Percentiles rank a stretch among this genome's conserved stretches.
phyloP scores from a whole-genome alignment of 495 filamentous ascomycete species.

The Astrocystis sublimbata region DNA sequence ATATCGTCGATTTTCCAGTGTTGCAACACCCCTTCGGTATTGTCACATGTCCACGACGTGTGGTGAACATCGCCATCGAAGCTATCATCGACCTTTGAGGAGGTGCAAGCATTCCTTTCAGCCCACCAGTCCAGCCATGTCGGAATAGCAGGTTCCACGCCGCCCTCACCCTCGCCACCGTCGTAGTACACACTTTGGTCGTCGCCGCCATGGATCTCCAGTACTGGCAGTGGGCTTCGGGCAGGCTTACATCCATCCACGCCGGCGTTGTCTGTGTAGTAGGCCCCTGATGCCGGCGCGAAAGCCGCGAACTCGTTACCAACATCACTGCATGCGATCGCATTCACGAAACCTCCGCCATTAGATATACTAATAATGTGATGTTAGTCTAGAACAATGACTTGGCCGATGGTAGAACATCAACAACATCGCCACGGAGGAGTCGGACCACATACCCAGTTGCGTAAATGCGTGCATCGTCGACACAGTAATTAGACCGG shows the following conservation, averaged over 20 bases:
- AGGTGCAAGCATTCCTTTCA: slow-evolving; percentile 34
- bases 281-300: slow-evolving; percentile 39
- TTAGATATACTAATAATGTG: slow-evolving; percentile 46
- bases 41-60: slow-evolving; percentile 40
- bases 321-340: slow-evolving; percentile 52
- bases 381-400: neutral
- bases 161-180: slow-evolving; percentile 42
- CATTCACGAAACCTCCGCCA: slow-evolving; percentile 55
- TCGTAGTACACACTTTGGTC: slow-evolving; percentile 40
- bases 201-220: slow-evolving; percentile 50
- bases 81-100: slow-evolving; percentile 27
- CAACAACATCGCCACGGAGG: neutral
- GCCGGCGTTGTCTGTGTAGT: slow-evolving; percentile 31
- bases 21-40: slow-evolving; percentile 41
- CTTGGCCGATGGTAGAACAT: neutral
- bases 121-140: slow-evolving; percentile 42
- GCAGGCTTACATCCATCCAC: slow-evolving; percentile 37
- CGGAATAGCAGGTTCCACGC: slow-evolving; percentile 34
- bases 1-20: slow-evolving; percentile 50
- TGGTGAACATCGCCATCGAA: slow-evolving; percentile 35
- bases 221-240: slow-evolving; percentile 39
- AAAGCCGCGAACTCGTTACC: slow-evolving; percentile 49
- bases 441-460: slow-evolving; percentile 32
- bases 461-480: slow-evolving; percentile 52
- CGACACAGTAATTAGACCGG: slow-evolving; percentile 50